phyloP scores from a whole-genome alignment of 805 yeast species.

The Teunomyces tritomae region DNA sequence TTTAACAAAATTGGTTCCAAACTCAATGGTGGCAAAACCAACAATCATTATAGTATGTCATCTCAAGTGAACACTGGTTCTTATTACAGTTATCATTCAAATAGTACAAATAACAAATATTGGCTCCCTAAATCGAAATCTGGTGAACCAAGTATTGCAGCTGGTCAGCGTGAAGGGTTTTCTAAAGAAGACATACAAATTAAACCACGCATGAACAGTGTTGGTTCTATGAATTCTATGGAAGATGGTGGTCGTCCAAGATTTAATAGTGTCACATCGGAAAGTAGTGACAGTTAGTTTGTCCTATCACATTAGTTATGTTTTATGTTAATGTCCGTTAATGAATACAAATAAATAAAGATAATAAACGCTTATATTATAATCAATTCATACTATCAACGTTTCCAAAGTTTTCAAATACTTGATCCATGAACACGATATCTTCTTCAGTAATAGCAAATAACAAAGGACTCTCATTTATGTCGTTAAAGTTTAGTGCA shows the following conservation, averaged over 20 bases:
- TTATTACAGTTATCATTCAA: constrained; percentile 35
- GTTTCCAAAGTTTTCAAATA: background rate
- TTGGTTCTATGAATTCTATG: constrained; percentile 11
- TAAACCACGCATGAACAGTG: constrained; percentile 14
- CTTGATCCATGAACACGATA: constrained; percentile 13
- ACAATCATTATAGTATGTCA: constrained; percentile 27
- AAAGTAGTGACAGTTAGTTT: background rate
- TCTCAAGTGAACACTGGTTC: constrained; percentile 38
- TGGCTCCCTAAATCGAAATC: constrained; percentile 30
- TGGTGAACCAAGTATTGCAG: background rate
- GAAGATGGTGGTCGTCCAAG: constrained; percentile 16
- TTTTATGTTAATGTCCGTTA: background rate
- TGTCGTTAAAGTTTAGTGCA: background rate
- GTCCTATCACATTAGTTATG: background rate
- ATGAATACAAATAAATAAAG: background rate
- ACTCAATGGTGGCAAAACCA: constrained; percentile 34
- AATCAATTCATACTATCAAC: background rate
- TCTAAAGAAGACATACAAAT: background rate
- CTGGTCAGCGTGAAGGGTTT: background rate
- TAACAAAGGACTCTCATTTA: background rate
- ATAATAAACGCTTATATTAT: background rate
- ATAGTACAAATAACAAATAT: constrained; percentile 36
- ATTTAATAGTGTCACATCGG: constrained; percentile 16
- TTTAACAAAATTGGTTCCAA: constrained; percentile 30
- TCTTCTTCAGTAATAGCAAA: constrained; percentile 17